A percentile compares a stretch with the other conserved stretches of the same genome.
Evolutionary conservation across 345 rosid genomes (phyloP).

Genomic region (Firmiana major): DNA sequence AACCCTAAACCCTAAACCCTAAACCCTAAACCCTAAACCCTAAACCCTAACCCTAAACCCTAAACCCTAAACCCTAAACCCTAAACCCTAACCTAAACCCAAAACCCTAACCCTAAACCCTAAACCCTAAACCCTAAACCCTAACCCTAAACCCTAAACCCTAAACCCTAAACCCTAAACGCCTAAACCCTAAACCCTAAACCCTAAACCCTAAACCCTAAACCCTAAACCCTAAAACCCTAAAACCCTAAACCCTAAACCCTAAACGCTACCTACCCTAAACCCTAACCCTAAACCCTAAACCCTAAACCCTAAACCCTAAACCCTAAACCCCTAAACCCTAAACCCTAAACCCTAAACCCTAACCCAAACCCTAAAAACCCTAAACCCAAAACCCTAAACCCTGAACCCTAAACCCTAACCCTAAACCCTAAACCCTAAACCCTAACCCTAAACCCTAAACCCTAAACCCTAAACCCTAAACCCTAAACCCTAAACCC

Average conservation of each 20-base stretch:
- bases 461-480: slow-evolving; percentile 8
- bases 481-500: slow-evolving; percentile 5
- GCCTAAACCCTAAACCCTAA: slow-evolving; percentile 11
- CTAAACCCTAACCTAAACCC: slow-evolving; percentile 9
- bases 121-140: slow-evolving; percentile 20
- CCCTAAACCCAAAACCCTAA: slow-evolving; percentile 16
- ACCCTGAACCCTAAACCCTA: slow-evolving; percentile 17
- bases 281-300: slow-evolving; percentile 14
- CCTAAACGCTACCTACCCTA: slow-evolving; percentile 11
- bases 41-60: slow-evolving; percentile 10
- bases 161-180: slow-evolving; percentile 2
- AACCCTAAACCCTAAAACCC: slow-evolving; percentile 9
- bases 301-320: slow-evolving; percentile 11
- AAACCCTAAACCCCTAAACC: slow-evolving; percentile 14
- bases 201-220: slow-evolving; percentile 15
- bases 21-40: neutral
- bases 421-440: slow-evolving; percentile 17
- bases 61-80: slow-evolving; percentile 12
- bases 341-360: neutral
- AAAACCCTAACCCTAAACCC: slow-evolving; percentile 12
- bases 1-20: too few species aligned
- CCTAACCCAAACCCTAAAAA: slow-evolving; percentile 8
- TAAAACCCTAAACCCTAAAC: neutral
- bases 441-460: slow-evolving; percentile 13
- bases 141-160: slow-evolving; percentile 14